Conservation (phyloP, 139 green algal genomes). For the Raphidocelis subcapitata region DNA sequence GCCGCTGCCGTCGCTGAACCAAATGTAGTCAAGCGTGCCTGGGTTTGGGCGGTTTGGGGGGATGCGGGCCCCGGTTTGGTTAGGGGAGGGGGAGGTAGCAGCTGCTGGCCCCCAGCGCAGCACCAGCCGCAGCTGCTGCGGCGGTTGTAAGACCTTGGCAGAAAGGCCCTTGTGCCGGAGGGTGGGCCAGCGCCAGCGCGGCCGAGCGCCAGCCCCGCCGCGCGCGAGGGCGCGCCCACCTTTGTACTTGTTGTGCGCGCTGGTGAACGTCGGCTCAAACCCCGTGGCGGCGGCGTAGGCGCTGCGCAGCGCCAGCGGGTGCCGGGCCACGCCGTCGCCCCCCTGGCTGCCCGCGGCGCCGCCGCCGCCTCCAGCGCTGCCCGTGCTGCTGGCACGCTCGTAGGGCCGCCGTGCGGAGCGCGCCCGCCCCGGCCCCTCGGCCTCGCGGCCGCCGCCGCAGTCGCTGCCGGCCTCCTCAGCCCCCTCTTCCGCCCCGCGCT, state of each 20-base stretch:
- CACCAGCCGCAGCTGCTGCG: constrained; percentile 3
- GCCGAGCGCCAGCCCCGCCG: not conserved
- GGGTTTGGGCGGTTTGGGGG: constrained; percentile 1
- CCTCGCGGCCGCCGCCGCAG: too few relatives aligned
- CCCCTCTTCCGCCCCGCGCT: not conserved
- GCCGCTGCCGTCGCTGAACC: constrained; percentile 5
- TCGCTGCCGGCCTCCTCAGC: too few relatives aligned
- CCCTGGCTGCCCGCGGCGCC: too few relatives aligned
- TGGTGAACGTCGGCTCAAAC: constrained; percentile 29
- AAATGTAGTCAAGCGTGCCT: constrained; percentile 53
- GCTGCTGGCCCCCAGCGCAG: not conserved
- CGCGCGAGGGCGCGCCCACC: too few relatives aligned
- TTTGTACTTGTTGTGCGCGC: constrained; percentile 16
- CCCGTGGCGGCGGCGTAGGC: constrained; percentile 32
- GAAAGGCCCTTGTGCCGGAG: not conserved
- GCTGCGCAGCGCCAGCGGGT: constrained; percentile 36
- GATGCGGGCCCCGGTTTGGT: not conserved
- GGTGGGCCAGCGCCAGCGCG: not conserved
- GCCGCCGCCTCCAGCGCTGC: not conserved
- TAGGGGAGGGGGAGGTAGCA: not conserved
- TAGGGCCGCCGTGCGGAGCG: too few relatives aligned
- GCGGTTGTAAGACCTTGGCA: constrained; percentile 20
- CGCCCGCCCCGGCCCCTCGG: not conserved
- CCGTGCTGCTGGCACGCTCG: not conserved
- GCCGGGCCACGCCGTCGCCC: constrained; percentile 23